phyloP scores from a whole-genome alignment of 495 filamentous ascomycete genomes.

The Aspergillus biplanus region DNA sequence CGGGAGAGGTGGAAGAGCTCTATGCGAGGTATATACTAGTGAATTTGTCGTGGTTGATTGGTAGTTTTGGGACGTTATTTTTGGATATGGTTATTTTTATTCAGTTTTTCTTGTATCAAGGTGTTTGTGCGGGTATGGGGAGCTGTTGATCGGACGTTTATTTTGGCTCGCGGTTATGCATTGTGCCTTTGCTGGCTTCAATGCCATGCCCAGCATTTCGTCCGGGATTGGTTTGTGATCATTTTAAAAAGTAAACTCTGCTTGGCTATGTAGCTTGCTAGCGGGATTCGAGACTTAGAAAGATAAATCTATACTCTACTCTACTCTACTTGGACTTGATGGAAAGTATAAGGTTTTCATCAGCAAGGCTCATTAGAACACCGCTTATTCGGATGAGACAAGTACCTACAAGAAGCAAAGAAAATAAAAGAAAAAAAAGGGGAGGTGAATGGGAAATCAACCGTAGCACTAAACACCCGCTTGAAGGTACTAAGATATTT shows the following conservation, averaged over 20 bases:
- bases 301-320: too few relatives aligned
- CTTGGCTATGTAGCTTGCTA: too few relatives aligned
- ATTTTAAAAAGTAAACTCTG: too few relatives aligned
- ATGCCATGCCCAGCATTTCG: too few relatives aligned
- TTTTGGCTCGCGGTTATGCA: neutral
- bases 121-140: neutral
- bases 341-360: neutral
- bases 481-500: slow-evolving; percentile 23
- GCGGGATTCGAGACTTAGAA: too few relatives aligned
- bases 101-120: slow-evolving; percentile 84
- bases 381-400: neutral
- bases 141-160: neutral
- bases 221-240: too few relatives aligned
- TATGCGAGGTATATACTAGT: slow-evolving; percentile 61
- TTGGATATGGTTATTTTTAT: slow-evolving; percentile 85
- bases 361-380: neutral
- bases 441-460: neutral
- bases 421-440: neutral
- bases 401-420: neutral
- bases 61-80: slow-evolving; percentile 83
- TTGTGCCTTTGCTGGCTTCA: too few relatives aligned
- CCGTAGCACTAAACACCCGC: slow-evolving; percentile 26
- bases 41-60: slow-evolving; percentile 86
- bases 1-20: slow-evolving; percentile 25
- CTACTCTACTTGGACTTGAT: neutral